Evolutionary conservation across 306 rosid genomes (phyloP), one percentile per base, ranked within the genome.

Genomic region (Cicer judaicum): DNA sequence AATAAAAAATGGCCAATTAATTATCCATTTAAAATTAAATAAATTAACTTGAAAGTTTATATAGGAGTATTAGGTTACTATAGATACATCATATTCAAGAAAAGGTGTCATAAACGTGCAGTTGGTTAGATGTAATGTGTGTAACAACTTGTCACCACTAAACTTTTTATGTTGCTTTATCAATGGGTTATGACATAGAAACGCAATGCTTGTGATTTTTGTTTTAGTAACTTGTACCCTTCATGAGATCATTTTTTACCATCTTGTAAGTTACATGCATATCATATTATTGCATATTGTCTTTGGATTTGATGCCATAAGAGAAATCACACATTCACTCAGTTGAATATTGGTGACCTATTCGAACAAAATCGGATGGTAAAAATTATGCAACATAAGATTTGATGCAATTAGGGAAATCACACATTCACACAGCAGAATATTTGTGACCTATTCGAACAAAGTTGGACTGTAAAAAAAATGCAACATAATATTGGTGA

Each of bases 131-230:
- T 64, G 75, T 71, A 71, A 76, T 70, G 39, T 70, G 63, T 63
- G 54, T 55, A 72, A 76, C 50, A 70, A 76, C 81, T 76, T 7
- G 34, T 73, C 70, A 64, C 80, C 79, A 75, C 53, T 64, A 70
- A 64, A 10, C 7, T 67, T 65, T 54, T 72, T 70, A 52, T 54
- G 11, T 76, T 66, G 49, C 81, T 81, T 81, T 76, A 70, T 76
- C 4, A 71, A 81, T 81, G 79, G 78, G 74, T 19, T 24, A 81
- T 81, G 81, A 81, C 81, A 4, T 48, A 39, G 85, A 71, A 76
- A 76, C 75, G 75, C 85, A 76, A 76, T 64, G 49, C 53, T 75
- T 43, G 53, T 64, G 48, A 48, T 15, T 59, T 38, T 70, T 64
- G 49, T 78, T 76, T 70, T 81, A 40, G 59, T 70, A 75, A 54